Evolutionary conservation across 495 filamentous ascomycete species (phyloP), one percentile per base, ranked within the genome.

Genomic region (Penicillium odoratum): DNA sequence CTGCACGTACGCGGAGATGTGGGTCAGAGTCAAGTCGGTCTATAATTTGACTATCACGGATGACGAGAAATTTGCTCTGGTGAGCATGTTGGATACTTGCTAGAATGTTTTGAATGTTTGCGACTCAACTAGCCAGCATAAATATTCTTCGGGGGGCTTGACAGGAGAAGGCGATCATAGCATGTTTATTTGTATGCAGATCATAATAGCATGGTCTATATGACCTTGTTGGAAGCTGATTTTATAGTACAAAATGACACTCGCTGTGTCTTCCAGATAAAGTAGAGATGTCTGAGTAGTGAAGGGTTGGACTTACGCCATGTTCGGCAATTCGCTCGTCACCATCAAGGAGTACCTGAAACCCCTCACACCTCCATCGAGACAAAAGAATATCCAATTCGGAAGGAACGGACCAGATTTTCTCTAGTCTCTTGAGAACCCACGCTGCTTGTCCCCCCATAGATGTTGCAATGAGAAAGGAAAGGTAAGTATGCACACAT

Each of bases 1-100:
- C 61, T 92, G 89, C 80, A 88, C 82, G 0, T 92, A 92, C 57
- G 88, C 88, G 6, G 77, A 80, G 67, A 82, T 85, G 71, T 92
- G 85, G 82, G 78, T 90, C 11, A 76, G 77, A 55, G 86, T 92
- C 42, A 91, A 92, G 81, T 78, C 73, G 51, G 74, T 79, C 28
- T 90, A 83, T 63, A 67, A 51, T 0, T 63, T 91, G 42, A 82
- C 81, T 8, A 73, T 90, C 31, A 89, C 80, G 0, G 66, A 72
- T 34, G 78, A 74, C 0, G 87, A 90, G 74, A 88, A 86, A 78
- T 73, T 69, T 30, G 87, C 88, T 0, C 64, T 92, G 57, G 71
- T 66, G 9, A 73, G 68, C 43, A 90, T 91, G 89, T 62, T 92
- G 59, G 72, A 72, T 34, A 84, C 82, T 29, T 92, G 88, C 65